Conservation (phyloP, 139 green algal genomes). For the Trebouxia sp. region DNA sequence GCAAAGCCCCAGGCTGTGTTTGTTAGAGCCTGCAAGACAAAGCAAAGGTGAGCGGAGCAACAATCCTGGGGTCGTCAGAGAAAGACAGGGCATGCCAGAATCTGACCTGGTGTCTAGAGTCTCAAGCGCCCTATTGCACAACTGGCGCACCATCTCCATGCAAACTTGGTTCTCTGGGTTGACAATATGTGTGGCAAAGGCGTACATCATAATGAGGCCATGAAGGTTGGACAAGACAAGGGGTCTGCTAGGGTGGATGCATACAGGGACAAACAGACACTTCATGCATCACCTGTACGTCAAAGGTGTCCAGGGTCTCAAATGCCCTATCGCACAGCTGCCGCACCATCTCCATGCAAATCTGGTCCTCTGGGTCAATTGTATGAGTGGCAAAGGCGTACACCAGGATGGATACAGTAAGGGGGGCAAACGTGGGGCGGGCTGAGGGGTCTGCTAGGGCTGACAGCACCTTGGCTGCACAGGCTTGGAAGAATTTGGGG, state of each 20-base stretch:
- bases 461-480: neutral
- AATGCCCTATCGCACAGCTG: neutral
- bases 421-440: neutral
- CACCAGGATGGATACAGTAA: neutral
- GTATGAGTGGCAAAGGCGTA: neutral
- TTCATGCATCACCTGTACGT: neutral
- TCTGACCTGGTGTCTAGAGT: too few relatives aligned
- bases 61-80: too few relatives aligned
- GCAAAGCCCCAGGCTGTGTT: constrained; percentile 22
- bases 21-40: constrained; percentile 9
- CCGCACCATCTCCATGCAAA: neutral
- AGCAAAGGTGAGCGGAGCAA: too few relatives aligned
- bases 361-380: neutral
- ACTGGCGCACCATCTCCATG: too few relatives aligned
- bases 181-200: too few relatives aligned
- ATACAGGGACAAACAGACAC: too few relatives aligned
- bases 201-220: too few relatives aligned
- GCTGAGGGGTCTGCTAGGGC: neutral
- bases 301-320: neutral
- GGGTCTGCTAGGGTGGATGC: too few relatives aligned
- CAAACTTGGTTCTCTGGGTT: too few relatives aligned
- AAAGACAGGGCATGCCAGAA: too few relatives aligned
- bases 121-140: too few relatives aligned
- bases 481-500: neutral
- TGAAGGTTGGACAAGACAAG: too few relatives aligned